A percentile compares a stretch with the other conserved stretches of the same genome.
Conservation (phyloP, 164 flowering plant species). For the Vitis labrusca region DNA sequence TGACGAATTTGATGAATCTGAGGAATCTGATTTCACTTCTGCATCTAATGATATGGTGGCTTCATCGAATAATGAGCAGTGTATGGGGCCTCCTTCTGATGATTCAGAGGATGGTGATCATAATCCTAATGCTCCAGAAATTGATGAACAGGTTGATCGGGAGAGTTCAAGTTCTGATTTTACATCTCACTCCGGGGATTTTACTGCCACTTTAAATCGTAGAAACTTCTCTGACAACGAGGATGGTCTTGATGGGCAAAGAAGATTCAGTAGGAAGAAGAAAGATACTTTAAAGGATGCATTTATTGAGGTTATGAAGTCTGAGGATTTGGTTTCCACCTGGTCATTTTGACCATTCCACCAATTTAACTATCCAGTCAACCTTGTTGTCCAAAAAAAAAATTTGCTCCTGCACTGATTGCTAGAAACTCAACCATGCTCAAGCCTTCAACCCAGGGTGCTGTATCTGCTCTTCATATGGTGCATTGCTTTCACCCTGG, state of each 20-base stretch:
- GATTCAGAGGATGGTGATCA: slow-evolving; percentile 85
- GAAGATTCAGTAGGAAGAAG: slow-evolving; percentile 11
- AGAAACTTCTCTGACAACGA: slow-evolving; percentile 16
- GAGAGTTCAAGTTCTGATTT: slow-evolving; percentile 80
- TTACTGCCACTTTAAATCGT: slow-evolving; percentile 34
- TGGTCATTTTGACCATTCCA: slow-evolving; percentile 93
- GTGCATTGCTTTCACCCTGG: slow-evolving; percentile 98
- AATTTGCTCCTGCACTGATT: slow-evolving; percentile 90
- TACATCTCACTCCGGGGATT: slow-evolving; percentile 75
- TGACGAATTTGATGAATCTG: slow-evolving; percentile 47
- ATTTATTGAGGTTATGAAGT: too few relatives aligned
- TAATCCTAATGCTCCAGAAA: slow-evolving; percentile 58
- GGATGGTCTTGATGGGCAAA: slow-evolving; percentile 18
- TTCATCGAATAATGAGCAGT: slow-evolving; percentile 9
- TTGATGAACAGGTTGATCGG: slow-evolving; percentile 31
- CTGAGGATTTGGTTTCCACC: too few relatives aligned
- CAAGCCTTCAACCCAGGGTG: slow-evolving; percentile 99
- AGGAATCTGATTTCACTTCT: too few relatives aligned
- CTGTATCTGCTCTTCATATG: slow-evolving; percentile 94
- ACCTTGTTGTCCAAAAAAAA: slow-evolving; percentile 94
- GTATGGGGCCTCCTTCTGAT: slow-evolving; percentile 64
- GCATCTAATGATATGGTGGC: too few relatives aligned
- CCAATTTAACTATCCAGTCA: slow-evolving; percentile 97
- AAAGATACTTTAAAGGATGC: too few relatives aligned
- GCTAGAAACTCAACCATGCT: slow-evolving; percentile 95